phyloP scores from a whole-genome alignment of 805 yeast genomes.

The Schwanniomyces yamadae region DNA sequence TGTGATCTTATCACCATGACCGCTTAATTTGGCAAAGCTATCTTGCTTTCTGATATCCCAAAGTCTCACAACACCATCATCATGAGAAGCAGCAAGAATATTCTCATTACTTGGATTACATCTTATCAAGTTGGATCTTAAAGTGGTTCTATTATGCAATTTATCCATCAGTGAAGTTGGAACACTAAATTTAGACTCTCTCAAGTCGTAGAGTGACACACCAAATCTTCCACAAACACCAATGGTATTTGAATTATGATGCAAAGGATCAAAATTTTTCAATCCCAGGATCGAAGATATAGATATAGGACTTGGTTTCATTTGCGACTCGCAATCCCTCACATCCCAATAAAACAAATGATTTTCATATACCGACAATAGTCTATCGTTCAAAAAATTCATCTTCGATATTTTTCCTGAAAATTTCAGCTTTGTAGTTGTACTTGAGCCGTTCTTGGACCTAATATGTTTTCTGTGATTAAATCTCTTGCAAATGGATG shows the following conservation, averaged over 20 bases:
- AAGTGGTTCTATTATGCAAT: conserved; percentile 14
- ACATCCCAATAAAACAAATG: conserved; percentile 78
- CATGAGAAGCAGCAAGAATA: conserved; percentile 63
- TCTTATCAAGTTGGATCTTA: conserved; percentile 44
- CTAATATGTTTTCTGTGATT: conserved; percentile 70
- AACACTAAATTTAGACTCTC: conserved; percentile 45
- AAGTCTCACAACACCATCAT: conserved; percentile 54
- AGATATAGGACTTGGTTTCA: conserved; percentile 49
- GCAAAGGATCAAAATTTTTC: conserved; percentile 48
- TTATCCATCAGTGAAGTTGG: conserved; percentile 21
- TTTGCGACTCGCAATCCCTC: conserved; percentile 46
- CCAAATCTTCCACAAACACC: conserved; percentile 74
- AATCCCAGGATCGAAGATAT: conserved; percentile 54
- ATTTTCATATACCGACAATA: conserved; percentile 65
- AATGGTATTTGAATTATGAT: conserved; percentile 48
- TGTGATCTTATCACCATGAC: conserved; percentile 55
- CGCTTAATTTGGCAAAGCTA: conserved; percentile 51
- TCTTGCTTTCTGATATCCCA: conserved; percentile 75
- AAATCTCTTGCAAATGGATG: conserved; percentile 75
- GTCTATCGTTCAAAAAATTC: conserved; percentile 33
- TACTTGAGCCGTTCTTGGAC: conserved; percentile 19
- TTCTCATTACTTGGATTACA: conserved; percentile 67
- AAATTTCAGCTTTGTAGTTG: conserved; percentile 28
- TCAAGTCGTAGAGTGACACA: conserved; percentile 68
- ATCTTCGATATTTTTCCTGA: conserved; percentile 24